Conservation (phyloP, 1,139 yeast genomes). For the Saccharomyces hybrid region DNA sequence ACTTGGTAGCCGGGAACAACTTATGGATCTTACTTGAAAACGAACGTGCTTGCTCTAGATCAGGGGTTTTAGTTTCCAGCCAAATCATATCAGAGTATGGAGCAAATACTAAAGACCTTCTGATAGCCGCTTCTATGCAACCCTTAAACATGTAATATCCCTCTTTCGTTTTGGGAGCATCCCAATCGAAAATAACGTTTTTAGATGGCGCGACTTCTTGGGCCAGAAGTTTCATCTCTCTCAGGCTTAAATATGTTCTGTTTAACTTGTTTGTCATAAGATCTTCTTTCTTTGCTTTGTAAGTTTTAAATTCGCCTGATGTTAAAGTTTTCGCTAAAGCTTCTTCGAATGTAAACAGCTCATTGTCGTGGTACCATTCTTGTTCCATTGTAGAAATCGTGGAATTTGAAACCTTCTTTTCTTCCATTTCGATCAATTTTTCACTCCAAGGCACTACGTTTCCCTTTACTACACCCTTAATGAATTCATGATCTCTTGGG, state of each 20-base stretch:
- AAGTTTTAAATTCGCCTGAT: constrained; percentile 11
- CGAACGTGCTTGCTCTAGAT: constrained; percentile 41
- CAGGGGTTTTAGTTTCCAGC: constrained; percentile 53
- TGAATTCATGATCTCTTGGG: constrained; percentile 47
- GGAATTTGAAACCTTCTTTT: constrained; percentile 26
- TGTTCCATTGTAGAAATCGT: constrained; percentile 35
- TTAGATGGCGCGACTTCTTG: constrained; percentile 28
- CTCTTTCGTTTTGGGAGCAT: constrained; percentile 50
- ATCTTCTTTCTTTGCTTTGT: constrained; percentile 7
- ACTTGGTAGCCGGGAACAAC: constrained; percentile 44
- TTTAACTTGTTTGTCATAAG: constrained; percentile 2
- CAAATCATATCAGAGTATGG: constrained; percentile 52
- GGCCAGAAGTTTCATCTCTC: constrained; percentile 29
- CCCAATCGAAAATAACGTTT: constrained; percentile 45
- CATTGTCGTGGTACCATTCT: constrained; percentile 39
- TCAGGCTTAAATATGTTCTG: constrained; percentile 18
- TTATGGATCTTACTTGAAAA: constrained; percentile 43
- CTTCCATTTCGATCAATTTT: constrained; percentile 39
- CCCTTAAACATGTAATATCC: constrained; percentile 45
- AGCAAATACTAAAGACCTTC: constrained; percentile 45
- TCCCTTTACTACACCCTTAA: constrained; percentile 39
- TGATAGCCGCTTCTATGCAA: constrained; percentile 47
- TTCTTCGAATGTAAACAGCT: constrained; percentile 43
- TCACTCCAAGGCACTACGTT: constrained; percentile 41
- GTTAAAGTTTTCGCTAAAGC: constrained; percentile 34